Evolutionary conservation across 345 rosid genomes (phyloP).

Genomic region (Lenwebbia sp.): DNA sequence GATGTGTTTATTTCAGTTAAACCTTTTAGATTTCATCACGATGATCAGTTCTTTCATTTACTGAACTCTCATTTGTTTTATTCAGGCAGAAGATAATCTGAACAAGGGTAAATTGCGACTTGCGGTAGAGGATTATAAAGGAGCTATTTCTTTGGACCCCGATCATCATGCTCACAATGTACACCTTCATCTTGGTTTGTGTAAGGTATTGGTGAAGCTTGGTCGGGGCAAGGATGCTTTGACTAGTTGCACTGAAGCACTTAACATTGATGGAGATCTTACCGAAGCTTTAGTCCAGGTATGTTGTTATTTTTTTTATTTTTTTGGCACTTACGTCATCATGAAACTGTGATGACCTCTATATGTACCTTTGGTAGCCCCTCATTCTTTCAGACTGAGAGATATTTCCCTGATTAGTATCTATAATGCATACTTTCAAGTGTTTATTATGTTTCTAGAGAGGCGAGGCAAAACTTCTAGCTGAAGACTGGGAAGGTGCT

Average conservation of each 20-base stretch:
- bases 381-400: neutral
- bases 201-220: slow-evolving; percentile 84
- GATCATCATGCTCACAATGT: slow-evolving; percentile 76
- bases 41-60: neutral
- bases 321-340: neutral
- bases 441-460: slow-evolving; percentile 29
- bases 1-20: neutral
- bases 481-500: slow-evolving; percentile 99
- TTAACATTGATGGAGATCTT: slow-evolving; percentile 70
- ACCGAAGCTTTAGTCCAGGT: slow-evolving; percentile 92
- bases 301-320: neutral
- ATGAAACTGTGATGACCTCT: neutral
- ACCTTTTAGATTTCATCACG: neutral
- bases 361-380: neutral
- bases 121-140: slow-evolving; percentile 86
- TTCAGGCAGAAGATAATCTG: slow-evolving; percentile 90
- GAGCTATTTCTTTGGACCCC: slow-evolving; percentile 81
- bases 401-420: neutral
- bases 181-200: slow-evolving; percentile 88
- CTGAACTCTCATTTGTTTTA: neutral
- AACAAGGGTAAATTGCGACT: slow-evolving; percentile 83
- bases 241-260: slow-evolving; percentile 73
- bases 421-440: neutral
- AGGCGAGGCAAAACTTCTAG: slow-evolving; percentile 91
- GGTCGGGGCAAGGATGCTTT: slow-evolving; percentile 94